Percentiles rank a stretch among this genome's conserved stretches.
These are phyloP conservation scores for Poa pratensis DNA, from an alignment of 176 grass and related monocot genomes.

Conservation along the genomic window DNA sequence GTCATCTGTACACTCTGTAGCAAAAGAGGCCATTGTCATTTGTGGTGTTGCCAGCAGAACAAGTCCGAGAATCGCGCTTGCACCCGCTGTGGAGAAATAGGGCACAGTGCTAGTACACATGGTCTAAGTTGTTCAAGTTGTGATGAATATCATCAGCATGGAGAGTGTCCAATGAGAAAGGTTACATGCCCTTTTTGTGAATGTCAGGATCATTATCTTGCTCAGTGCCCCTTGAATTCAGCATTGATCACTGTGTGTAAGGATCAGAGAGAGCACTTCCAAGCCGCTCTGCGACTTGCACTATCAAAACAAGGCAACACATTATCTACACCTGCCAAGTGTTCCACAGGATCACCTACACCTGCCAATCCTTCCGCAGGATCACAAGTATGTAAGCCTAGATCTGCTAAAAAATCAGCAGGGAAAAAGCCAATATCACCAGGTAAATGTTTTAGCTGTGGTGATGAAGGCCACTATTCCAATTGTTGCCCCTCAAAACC, in stretches of 20 bases:
- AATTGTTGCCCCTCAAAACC: not conserved
- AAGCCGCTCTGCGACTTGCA: constrained; percentile 1
- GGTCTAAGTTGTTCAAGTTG: constrained; percentile 22
- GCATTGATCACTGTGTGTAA: not conserved
- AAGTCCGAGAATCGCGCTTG: constrained; percentile 4
- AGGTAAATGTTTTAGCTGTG: not conserved
- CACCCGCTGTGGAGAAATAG: constrained; percentile 35
- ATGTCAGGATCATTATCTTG: constrained; percentile 17
- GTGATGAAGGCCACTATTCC: not conserved
- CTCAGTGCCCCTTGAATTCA: constrained; percentile 13
- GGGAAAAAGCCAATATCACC: not conserved
- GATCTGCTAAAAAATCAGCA: not conserved
- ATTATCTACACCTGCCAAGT: constrained; percentile 1
- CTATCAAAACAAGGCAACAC: constrained; percentile 9
- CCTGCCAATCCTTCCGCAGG: not conserved
- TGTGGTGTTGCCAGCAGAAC: constrained; percentile 31
- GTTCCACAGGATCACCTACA: not conserved
- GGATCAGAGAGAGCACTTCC: constrained; percentile 8
- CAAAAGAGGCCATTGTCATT: not conserved
- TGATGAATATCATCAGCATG: not conserved
- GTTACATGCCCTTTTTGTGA: not conserved
- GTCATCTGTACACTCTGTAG: constrained; percentile 1
- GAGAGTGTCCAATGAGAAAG: not conserved
- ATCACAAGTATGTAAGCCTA: constrained; percentile 7
- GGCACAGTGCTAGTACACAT: constrained; percentile 15